Percentiles rank a stretch among this genome's conserved stretches.
Evolutionary conservation across 331 rosid species (phyloP).

Genomic region (Acacia pycnantha): DNA sequence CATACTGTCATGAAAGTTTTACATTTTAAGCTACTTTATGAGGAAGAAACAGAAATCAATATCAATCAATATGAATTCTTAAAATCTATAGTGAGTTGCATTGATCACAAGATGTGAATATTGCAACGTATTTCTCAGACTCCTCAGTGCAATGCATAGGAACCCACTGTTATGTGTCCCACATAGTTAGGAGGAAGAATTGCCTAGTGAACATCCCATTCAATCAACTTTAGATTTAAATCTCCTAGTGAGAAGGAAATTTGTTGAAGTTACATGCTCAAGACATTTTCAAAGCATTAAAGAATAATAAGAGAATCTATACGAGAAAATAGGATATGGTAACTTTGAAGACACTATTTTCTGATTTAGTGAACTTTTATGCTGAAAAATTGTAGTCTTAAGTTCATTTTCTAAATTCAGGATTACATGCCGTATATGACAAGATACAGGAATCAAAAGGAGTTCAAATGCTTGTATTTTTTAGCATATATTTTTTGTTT

Average conservation of each 20-base stretch:
- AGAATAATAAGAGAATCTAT: slow-evolving; percentile 2
- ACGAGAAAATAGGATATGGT: slow-evolving; percentile 11
- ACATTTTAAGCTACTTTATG: no score
- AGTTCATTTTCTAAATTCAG: slow-evolving; percentile 4
- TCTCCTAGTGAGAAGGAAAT: neutral
- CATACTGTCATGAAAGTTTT: neutral
- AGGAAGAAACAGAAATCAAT: neutral
- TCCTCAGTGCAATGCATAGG: neutral
- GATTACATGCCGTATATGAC: neutral
- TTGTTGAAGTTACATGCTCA: neutral
- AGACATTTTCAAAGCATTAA: neutral
- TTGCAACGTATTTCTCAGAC: neutral
- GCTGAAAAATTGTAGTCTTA: neutral
- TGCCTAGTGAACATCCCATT: neutral
- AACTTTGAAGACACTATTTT: slow-evolving; percentile 17
- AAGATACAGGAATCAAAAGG: slow-evolving; percentile 12
- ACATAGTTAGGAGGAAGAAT: neutral
- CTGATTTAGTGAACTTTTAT: slow-evolving; percentile 5
- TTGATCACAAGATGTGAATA: neutral
- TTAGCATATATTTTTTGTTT: neutral
- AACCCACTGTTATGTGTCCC: neutral
- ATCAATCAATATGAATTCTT: neutral
- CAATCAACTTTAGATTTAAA: neutral
- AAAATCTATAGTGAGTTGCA: neutral
- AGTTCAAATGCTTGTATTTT: slow-evolving; percentile 21